Percentiles rank a stretch among this genome's conserved stretches.
phyloP scores from a whole-genome alignment of 2,329 filamentous ascomycete genomes.

The Malbranchea cinnamomea region DNA sequence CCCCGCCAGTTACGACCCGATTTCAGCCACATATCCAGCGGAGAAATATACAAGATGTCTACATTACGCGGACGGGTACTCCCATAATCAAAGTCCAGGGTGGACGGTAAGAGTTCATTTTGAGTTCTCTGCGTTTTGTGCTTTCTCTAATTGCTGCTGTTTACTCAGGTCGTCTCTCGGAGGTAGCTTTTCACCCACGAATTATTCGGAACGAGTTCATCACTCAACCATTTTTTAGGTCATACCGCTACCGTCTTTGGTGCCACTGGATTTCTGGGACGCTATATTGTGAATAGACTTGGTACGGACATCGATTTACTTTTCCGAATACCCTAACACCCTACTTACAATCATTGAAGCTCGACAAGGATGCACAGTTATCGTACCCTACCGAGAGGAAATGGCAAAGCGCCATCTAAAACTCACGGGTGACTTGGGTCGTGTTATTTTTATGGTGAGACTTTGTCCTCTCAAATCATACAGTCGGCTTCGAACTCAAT shows the following conservation, averaged over 20 bases:
- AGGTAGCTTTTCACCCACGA: slow-evolving; percentile 41
- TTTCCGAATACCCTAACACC: slow-evolving; percentile 14
- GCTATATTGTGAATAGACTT: slow-evolving; percentile 94
- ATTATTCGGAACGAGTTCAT: slow-evolving; percentile 11
- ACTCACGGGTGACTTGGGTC: slow-evolving; percentile 83
- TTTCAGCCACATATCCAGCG: slow-evolving; percentile 28
- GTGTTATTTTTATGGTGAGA: slow-evolving; percentile 68
- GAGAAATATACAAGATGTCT: slow-evolving; percentile 58
- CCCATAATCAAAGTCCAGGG: slow-evolving; percentile 79
- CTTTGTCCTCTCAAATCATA: no score
- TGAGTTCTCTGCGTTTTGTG: no score
- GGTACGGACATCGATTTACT: slow-evolving; percentile 36
- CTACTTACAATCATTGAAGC: slow-evolving; percentile 39
- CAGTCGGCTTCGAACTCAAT: not conserved
- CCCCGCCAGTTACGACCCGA: slow-evolving; percentile 14
- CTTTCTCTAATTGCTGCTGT: no score
- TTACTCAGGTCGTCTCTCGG: slow-evolving; percentile 61
- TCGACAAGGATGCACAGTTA: slow-evolving; percentile 82
- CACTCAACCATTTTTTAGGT: slow-evolving; percentile 39
- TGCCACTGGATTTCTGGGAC: slow-evolving; percentile 85
- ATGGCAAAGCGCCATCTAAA: slow-evolving; percentile 97
- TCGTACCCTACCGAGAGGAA: slow-evolving; percentile 89
- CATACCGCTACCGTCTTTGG: slow-evolving; percentile 97
- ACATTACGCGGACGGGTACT: slow-evolving; percentile 91
- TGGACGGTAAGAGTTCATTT: no score